phyloP scores from a whole-genome alignment of 495 filamentous ascomycete species.

The Cryomyces minteri region DNA sequence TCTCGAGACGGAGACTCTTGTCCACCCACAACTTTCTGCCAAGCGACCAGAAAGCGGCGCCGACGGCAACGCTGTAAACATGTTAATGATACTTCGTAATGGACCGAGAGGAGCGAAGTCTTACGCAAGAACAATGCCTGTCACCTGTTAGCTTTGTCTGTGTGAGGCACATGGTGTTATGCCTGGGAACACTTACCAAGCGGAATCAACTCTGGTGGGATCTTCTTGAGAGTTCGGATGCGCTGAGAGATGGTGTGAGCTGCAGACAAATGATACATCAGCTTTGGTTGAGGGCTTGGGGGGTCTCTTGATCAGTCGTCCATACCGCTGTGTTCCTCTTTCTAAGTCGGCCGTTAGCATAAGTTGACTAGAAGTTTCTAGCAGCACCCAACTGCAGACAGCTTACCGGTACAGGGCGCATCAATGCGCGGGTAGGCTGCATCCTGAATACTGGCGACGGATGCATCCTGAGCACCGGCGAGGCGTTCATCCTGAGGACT shows the following conservation, averaged over 20 bases:
- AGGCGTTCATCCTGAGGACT: no score
- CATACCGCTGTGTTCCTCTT: conserved; percentile 26
- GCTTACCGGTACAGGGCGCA: conserved; percentile 68
- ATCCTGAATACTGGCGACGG: neutral
- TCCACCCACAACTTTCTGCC: conserved; percentile 65
- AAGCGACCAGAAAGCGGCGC: conserved; percentile 64
- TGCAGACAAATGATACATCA: conserved; percentile 19
- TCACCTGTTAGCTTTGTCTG: neutral
- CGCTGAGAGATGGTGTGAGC: conserved; percentile 97
- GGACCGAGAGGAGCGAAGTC: conserved; percentile 6
- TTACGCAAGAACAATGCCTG: conserved; percentile 72
- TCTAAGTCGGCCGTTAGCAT: conserved; percentile 9
- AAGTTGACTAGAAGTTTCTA: neutral
- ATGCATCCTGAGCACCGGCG: neutral
- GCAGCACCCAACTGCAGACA: neutral
- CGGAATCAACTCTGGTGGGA: conserved; percentile 88
- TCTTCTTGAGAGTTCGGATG: conserved; percentile 64
- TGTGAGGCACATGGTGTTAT: neutral
- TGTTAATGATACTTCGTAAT: conserved; percentile 13
- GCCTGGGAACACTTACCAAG: conserved; percentile 46
- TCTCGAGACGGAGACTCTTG: conserved; percentile 71
- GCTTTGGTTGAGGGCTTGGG: neutral
- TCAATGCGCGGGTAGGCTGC: conserved; percentile 26
- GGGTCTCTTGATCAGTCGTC: neutral
- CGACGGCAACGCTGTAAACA: conserved; percentile 37